Base-by-base conservation (phyloP, 352 stramenopile species). In the Phytophthora capsici region DNA sequence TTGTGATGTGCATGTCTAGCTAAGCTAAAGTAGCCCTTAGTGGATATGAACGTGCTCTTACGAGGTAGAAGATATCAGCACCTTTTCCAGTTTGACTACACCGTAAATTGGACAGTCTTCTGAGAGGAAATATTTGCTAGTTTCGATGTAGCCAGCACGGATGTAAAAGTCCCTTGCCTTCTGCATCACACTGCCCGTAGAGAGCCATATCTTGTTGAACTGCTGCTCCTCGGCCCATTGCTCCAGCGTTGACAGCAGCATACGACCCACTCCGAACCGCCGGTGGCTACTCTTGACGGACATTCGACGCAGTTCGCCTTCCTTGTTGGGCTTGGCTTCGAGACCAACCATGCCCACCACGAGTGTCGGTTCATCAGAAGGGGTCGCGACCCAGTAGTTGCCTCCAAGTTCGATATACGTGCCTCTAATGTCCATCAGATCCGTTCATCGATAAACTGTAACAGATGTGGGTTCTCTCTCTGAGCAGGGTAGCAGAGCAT, bases 321-420 rank as follows among this genome's bases (percentile, higher is more conserved):
- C 50, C 10, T 41, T 41, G 3, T 75, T 37, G 20, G 54, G 34
- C 40, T 75, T 82, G 25, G 16, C 19, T 43, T 82, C 63, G n/a
- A 82, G 46, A 0, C 46, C 76, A 0, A 78, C 66, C 56, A 76
- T 82, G 14, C 71, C 71, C 19, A 67, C 66, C 6, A 78, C 44
- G 1, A 59, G 50, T 9, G 40, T 44, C 10, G 62, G 48, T 1
- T 75, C 50, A 16, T 73, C 49, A 3, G 20, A 30, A 13, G 55
- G 61, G 22, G 66, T 73, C 6, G 63, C 71, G 22, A 86, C 54
- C 74, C 71, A 86, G 48, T 78, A 83, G 51, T 82, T 86, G 9
- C 77, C 74, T 1, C 71, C 69, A 8, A 52, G 41, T 0, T 45
- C 32, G 17, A 78, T 47, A 54, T 83, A 86, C 16, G 65, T 73